Conservation (phyloP, 2,329 filamentous ascomycete species). For the Aspergillus sp. region DNA sequence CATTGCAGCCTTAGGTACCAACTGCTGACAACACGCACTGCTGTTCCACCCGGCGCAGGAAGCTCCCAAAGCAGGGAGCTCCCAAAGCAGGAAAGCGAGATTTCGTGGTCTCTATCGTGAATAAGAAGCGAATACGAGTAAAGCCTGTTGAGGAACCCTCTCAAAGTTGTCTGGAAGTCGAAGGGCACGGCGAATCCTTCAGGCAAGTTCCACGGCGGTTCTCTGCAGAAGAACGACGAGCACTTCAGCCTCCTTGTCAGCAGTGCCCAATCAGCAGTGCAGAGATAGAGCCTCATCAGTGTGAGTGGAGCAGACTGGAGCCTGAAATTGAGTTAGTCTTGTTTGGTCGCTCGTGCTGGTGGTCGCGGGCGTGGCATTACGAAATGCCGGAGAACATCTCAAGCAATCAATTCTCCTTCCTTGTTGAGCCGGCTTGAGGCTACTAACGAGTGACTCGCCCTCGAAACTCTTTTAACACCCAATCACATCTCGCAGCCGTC, state of each 20-base stretch:
- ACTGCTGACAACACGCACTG: constrained; percentile 1
- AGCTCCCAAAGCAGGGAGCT: neutral
- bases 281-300: constrained; percentile 19
- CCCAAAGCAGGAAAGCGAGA: neutral
- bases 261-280: constrained; percentile 16
- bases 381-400: neutral
- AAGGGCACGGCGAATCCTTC: neutral
- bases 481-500: neutral
- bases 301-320: constrained; percentile 7
- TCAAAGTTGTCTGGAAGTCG: neutral
- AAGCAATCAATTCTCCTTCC: constrained; percentile 3
- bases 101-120: neutral
- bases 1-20: constrained; percentile 16
- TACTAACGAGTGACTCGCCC: neutral
- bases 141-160: neutral
- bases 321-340: neutral
- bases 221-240: constrained; percentile 18
- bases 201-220: constrained; percentile 22
- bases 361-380: constrained; percentile 17
- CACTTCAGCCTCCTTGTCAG: constrained; percentile 24
- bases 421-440: constrained; percentile 1
- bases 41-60: neutral
- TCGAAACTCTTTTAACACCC: constrained; percentile 3
- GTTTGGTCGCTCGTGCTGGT: constrained; percentile 14
- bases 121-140: neutral